Conservation (phyloP, 2,329 filamentous ascomycete species). For the Colletotrichum euphorbiae region DNA sequence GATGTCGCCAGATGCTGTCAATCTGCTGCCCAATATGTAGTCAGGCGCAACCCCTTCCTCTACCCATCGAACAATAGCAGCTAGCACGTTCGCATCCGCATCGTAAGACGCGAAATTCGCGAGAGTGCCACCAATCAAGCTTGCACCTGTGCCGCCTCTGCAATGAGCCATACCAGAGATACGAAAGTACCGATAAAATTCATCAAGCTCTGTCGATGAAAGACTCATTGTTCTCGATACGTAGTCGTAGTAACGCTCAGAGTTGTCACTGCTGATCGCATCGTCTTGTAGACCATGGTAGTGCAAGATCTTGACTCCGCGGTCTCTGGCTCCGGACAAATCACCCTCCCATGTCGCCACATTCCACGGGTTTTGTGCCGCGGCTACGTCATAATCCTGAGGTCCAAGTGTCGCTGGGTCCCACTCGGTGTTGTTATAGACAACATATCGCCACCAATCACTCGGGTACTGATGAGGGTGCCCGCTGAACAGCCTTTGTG, state of each 20-base stretch:
- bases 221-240: constrained; percentile 57
- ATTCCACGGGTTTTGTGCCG: constrained; percentile 50
- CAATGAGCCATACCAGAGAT: constrained; percentile 66
- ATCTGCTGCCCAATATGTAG: constrained; percentile 45
- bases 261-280: constrained; percentile 57
- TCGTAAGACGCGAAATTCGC: constrained; percentile 41
- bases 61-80: constrained; percentile 63
- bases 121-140: constrained; percentile 44
- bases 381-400: constrained; percentile 38
- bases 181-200: constrained; percentile 63
- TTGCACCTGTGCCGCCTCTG: constrained; percentile 58
- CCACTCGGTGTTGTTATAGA: constrained; percentile 44
- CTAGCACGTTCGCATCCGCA: constrained; percentile 57
- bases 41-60: constrained; percentile 57
- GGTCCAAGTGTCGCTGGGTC: constrained; percentile 6
- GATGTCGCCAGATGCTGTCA: constrained; percentile 48
- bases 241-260: constrained; percentile 60
- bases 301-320: constrained; percentile 59
- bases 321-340: constrained; percentile 52
- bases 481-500: constrained; percentile 12
- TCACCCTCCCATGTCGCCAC: constrained; percentile 55
- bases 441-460: constrained; percentile 45
- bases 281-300: constrained; percentile 60
- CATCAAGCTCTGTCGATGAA: constrained; percentile 40
- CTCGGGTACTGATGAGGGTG: constrained; percentile 17